These are phyloP conservation scores for Glonium stellatum DNA, from an alignment of 495 filamentous ascomycete species.

Conservation along the genomic window DNA sequence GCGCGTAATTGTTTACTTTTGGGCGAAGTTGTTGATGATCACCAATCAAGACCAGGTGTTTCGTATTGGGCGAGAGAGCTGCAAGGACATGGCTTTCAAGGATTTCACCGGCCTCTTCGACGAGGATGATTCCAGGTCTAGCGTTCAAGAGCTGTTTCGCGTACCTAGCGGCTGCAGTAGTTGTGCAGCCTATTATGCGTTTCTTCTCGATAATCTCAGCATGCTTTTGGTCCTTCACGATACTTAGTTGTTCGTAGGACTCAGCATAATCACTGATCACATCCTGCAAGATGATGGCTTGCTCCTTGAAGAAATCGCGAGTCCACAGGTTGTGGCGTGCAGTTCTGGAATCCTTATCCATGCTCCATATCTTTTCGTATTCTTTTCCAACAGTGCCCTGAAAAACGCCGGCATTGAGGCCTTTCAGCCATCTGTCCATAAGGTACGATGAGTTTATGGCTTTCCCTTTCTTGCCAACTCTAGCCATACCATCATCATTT, in stretches of 20 bases:
- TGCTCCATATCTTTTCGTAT: constrained; percentile 45
- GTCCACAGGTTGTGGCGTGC: too few species aligned
- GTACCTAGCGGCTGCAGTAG: constrained; percentile 65
- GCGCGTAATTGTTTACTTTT: constrained; percentile 56
- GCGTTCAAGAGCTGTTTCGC: constrained; percentile 45
- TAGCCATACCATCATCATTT: constrained; percentile 39
- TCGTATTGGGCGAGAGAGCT: constrained; percentile 49
- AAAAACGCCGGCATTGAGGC: constrained; percentile 44
- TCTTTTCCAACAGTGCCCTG: neutral
- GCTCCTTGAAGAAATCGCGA: constrained; percentile 47
- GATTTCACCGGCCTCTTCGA: constrained; percentile 79
- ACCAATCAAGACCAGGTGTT: constrained; percentile 67
- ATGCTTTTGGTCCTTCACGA: constrained; percentile 42
- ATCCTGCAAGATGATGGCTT: constrained; percentile 36
- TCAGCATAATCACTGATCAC: constrained; percentile 41
- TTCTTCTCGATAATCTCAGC: constrained; percentile 46
- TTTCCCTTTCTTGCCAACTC: constrained; percentile 44
- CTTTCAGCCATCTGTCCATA: constrained; percentile 49
- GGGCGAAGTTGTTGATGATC: constrained; percentile 75
- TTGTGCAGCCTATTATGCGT: constrained; percentile 67
- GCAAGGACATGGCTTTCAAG: constrained; percentile 66
- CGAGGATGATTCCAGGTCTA: constrained; percentile 50
- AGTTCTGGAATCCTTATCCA: constrained; percentile 39
- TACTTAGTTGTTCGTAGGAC: constrained; percentile 36
- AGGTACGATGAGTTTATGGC: constrained; percentile 47